These are phyloP conservation scores for Jamesozyma spencerorum DNA, from an alignment of 805 yeast genomes.

Conservation along the genomic window DNA sequence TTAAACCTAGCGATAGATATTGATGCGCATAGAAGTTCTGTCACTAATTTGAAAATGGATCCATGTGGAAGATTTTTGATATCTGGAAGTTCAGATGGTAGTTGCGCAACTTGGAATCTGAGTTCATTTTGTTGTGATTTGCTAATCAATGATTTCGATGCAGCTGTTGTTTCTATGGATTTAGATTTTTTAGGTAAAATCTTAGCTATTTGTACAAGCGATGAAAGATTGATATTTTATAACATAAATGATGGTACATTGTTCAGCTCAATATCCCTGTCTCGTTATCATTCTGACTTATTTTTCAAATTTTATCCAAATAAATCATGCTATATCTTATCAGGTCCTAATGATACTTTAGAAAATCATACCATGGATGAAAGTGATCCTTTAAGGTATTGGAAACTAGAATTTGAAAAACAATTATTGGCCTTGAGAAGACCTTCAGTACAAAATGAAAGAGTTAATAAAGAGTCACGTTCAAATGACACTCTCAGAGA, in stretches of 20 bases:
- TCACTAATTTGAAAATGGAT: slow-evolving; percentile 40
- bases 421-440: background rate
- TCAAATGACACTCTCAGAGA: too few species aligned
- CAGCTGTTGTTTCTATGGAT: slow-evolving; percentile 16
- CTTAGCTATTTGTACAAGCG: slow-evolving; percentile 15
- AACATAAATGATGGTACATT: slow-evolving; percentile 9
- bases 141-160: slow-evolving; percentile 12
- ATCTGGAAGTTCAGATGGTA: slow-evolving; percentile 38
- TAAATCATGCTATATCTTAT: slow-evolving; percentile 16
- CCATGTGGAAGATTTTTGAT: slow-evolving; percentile 44
- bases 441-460: too few species aligned
- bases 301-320: slow-evolving; percentile 21
- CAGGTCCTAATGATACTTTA: slow-evolving; percentile 16
- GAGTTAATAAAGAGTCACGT: too few species aligned
- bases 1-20: slow-evolving; percentile 11
- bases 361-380: slow-evolving; percentile 3
- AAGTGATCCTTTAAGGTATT: slow-evolving; percentile 9
- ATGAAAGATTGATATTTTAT: slow-evolving; percentile 14
- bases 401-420: slow-evolving; percentile 11
- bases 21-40: slow-evolving; percentile 44
- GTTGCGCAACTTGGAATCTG: slow-evolving; percentile 20
- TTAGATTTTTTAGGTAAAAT: slow-evolving; percentile 19
- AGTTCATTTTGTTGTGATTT: slow-evolving; percentile 11
- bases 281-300: slow-evolving; percentile 8
- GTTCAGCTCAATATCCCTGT: slow-evolving; percentile 3